Conservation (phyloP, 805 yeast species). For the Pichia exigua region DNA sequence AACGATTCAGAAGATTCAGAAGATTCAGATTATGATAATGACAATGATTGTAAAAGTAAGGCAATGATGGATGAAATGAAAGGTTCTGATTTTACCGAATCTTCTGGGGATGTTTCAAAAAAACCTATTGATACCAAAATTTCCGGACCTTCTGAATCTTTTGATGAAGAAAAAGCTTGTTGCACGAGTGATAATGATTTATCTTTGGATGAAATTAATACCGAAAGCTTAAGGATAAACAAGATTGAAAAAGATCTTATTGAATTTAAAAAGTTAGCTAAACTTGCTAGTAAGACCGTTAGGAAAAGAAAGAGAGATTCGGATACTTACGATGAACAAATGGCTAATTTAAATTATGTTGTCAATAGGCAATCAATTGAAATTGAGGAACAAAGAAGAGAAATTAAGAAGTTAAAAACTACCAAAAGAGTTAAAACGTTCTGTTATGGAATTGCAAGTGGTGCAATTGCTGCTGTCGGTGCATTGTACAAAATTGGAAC, state of each 20-base stretch:
- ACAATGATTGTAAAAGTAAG: background rate
- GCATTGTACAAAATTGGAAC: slow-evolving; percentile 21
- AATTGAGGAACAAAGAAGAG: background rate
- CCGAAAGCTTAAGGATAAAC: background rate
- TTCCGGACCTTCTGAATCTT: background rate
- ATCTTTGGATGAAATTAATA: background rate
- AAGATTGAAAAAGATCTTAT: background rate
- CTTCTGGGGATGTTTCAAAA: background rate
- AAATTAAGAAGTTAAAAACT: background rate
- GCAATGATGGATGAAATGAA: background rate
- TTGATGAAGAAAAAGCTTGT: background rate
- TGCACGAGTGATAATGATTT: background rate
- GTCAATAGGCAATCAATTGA: background rate
- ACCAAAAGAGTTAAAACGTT: background rate
- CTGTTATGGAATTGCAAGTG: slow-evolving; percentile 14
- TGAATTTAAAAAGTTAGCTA: background rate
- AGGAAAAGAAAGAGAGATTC: background rate
- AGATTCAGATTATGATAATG: background rate
- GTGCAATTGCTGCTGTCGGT: slow-evolving; percentile 18
- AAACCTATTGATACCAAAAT: too few species aligned
- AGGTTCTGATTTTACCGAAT: background rate
- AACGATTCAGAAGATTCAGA: background rate
- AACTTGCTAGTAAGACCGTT: background rate
- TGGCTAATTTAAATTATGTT: background rate
- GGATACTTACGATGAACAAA: background rate